phyloP scores from a whole-genome alignment of 2,329 filamentous ascomycete genomes.

The Stachybotrys echinatus region DNA sequence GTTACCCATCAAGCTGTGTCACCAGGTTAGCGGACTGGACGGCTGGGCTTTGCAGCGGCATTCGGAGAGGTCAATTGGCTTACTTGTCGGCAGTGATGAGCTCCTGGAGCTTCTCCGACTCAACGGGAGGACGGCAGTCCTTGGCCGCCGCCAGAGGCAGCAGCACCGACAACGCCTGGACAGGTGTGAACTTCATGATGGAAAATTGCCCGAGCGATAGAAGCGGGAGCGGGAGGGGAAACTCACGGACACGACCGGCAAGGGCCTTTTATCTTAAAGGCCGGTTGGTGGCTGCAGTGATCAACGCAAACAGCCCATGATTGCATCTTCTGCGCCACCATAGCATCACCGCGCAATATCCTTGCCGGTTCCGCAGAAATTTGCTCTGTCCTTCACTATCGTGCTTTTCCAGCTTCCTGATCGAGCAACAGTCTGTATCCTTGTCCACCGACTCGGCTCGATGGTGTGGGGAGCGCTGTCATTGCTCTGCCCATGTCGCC shows the following conservation, averaged over 20 bases:
- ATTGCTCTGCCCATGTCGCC: neutral
- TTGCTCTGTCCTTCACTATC: neutral
- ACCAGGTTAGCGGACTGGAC: neutral
- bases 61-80: neutral
- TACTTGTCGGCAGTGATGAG: constrained; percentile 1
- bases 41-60: neutral
- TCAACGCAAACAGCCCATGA: neutral
- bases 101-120: constrained; percentile 14
- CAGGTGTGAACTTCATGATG: constrained; percentile 13
- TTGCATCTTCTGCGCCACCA: neutral
- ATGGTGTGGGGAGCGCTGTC: neutral
- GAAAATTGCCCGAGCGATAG: neutral
- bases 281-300: neutral
- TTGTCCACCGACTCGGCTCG: neutral
- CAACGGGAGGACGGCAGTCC: constrained; percentile 7
- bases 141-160: constrained; percentile 14
- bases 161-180: constrained; percentile 17
- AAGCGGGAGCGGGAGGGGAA: neutral
- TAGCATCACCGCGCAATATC: neutral
- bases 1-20: constrained; percentile 15
- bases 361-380: neutral
- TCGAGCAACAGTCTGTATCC: neutral
- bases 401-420: neutral
- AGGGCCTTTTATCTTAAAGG: neutral
- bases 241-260: neutral